These are phyloP conservation scores for Leccinum laetum DNA, from an alignment of 1,284 basidiomycete genomes.

Conservation along the genomic window DNA sequence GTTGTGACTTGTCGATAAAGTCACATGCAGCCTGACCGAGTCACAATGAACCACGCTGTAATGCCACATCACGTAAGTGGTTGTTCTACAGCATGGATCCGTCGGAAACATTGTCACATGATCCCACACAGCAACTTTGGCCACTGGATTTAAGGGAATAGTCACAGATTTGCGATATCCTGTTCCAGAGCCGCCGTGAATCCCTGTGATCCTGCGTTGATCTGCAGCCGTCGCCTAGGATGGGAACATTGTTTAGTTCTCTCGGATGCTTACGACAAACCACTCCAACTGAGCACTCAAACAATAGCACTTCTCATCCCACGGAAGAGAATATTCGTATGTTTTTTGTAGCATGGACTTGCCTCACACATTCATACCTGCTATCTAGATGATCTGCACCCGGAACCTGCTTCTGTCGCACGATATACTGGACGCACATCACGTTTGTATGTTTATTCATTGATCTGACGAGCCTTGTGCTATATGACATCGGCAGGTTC, in stretches of 20 bases:
- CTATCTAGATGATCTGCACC: neutral
- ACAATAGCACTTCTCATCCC: neutral
- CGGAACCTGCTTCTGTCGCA: neutral
- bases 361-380: neutral
- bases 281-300: neutral
- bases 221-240: neutral
- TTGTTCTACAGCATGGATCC: neutral
- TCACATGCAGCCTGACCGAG: neutral
- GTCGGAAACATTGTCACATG: neutral
- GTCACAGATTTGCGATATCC: neutral
- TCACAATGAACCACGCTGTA: neutral
- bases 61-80: neutral
- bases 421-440: neutral
- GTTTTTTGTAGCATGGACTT: neutral
- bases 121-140: neutral
- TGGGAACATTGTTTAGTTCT: neutral
- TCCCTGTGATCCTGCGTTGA: neutral
- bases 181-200: neutral
- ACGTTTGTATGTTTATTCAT: neutral
- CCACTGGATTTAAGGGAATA: neutral
- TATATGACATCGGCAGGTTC: constrained; percentile 35
- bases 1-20: neutral
- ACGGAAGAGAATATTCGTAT: neutral
- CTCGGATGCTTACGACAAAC: neutral
- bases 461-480: neutral